phyloP scores from a whole-genome alignment of 306 rosid species.

The Rubus parviflorus region DNA sequence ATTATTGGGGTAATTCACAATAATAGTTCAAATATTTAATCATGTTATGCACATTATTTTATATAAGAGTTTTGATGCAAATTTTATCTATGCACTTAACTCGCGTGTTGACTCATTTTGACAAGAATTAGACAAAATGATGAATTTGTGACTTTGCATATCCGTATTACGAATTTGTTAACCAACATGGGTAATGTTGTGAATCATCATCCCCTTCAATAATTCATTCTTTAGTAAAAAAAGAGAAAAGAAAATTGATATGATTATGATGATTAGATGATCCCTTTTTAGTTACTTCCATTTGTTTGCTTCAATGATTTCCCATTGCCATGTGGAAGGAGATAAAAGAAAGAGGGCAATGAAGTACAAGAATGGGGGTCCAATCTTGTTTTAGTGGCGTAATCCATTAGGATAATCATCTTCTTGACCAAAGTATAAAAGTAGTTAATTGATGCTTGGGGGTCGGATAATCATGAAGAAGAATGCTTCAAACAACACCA shows the following conservation, averaged over 20 bases:
- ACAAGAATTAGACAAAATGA: too few species aligned
- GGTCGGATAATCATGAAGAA: not conserved
- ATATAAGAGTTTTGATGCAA: too few species aligned
- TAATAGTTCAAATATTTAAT: too few species aligned
- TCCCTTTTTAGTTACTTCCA: not conserved
- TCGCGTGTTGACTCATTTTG: too few species aligned
- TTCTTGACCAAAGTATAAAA: not conserved
- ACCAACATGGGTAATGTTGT: too few species aligned
- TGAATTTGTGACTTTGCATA: too few species aligned
- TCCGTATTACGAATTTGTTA: too few species aligned
- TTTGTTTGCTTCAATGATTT: not conserved
- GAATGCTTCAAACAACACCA: not conserved
- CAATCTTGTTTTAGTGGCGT: conserved; percentile 1
- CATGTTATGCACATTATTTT: too few species aligned
- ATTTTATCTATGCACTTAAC: too few species aligned
- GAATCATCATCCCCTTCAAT: too few species aligned
- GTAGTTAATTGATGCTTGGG: not conserved
- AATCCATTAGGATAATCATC: conserved; percentile 8
- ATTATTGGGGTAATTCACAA: too few species aligned
- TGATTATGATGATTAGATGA: not conserved
- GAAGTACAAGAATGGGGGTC: conserved; percentile 4
- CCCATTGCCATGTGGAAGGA: not conserved
- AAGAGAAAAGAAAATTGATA: not conserved
- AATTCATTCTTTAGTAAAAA: not conserved
- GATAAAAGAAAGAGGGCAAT: not conserved